These are phyloP conservation scores for Ogataea siamensis DNA, from an alignment of 805 yeast species.

Conservation along the genomic window DNA sequence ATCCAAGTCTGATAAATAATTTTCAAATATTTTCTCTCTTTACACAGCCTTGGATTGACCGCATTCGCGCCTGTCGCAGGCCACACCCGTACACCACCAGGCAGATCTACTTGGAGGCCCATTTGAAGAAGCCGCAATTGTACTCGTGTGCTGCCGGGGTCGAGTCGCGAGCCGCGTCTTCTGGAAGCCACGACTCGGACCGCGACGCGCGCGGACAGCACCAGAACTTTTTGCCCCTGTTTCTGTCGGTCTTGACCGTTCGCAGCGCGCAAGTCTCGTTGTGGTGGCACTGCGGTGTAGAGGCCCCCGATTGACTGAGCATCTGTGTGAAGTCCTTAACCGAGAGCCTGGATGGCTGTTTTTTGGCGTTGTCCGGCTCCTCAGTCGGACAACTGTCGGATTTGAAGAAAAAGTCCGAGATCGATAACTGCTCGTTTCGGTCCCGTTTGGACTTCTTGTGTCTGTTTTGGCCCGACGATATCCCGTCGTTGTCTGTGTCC, in stretches of 20 bases:
- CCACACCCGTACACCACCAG: neutral
- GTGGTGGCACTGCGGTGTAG: slow-evolving; percentile 47
- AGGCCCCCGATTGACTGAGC: slow-evolving; percentile 16
- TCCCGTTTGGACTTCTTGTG: slow-evolving; percentile 15
- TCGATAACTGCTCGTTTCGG: slow-evolving; percentile 20
- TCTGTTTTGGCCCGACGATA: slow-evolving; percentile 16
- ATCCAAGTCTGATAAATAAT: neutral
- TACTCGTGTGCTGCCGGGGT: slow-evolving; percentile 24
- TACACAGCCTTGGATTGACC: no score
- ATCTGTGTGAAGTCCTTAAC: slow-evolving; percentile 23
- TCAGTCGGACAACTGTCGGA: slow-evolving; percentile 1
- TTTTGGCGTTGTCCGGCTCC: neutral
- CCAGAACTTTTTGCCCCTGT: slow-evolving; percentile 55
- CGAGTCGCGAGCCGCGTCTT: neutral
- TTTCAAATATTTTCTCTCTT: slow-evolving; percentile 5
- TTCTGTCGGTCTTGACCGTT: slow-evolving; percentile 42
- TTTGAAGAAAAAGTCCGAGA: slow-evolving; percentile 27
- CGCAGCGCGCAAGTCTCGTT: slow-evolving; percentile 43
- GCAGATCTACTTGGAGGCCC: slow-evolving; percentile 37
- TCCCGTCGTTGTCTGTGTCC: neutral
- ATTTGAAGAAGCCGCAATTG: slow-evolving; percentile 54
- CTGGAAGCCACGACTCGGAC: slow-evolving; percentile 24
- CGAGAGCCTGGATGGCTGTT: slow-evolving; percentile 9
- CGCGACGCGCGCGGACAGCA: slow-evolving; percentile 41
- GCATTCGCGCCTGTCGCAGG: no score